Evolutionary conservation across 1,284 basidiomycete species (phyloP).

Genomic region (Apiotrichum montevideense): DNA sequence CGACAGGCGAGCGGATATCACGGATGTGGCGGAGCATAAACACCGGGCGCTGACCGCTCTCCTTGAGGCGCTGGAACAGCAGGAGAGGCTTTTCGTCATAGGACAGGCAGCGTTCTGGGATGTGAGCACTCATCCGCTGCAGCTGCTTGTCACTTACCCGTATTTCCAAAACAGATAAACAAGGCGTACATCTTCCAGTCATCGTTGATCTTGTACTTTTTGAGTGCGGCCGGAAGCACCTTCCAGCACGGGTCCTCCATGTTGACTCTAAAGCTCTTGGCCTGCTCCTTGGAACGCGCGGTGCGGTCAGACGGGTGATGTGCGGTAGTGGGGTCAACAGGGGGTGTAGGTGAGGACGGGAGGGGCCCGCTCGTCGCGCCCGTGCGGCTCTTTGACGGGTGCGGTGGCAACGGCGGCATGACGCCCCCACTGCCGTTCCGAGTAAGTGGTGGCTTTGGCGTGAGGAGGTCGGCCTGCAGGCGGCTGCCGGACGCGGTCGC

Average conservation of each 20-base stretch:
- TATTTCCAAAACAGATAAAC: constrained; percentile 94
- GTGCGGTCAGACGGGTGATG: constrained; percentile 14
- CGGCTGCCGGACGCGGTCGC: neutral
- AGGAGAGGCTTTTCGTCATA: constrained; percentile 97
- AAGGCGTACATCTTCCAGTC: constrained; percentile 98
- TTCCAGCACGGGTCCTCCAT: constrained; percentile 98
- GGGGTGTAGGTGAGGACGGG: constrained; percentile 13
- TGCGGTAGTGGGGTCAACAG: constrained; percentile 7
- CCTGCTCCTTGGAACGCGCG: constrained; percentile 30
- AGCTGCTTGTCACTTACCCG: constrained; percentile 54
- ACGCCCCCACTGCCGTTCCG: neutral
- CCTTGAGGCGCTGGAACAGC: constrained; percentile 95
- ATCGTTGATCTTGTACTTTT: constrained; percentile 98
- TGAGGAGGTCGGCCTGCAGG: neutral
- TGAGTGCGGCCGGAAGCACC: constrained; percentile 91
- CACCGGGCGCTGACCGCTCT: constrained; percentile 92
- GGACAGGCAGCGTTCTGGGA: constrained; percentile 80
- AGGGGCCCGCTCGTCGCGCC: constrained; percentile 8
- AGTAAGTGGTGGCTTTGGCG: constrained; percentile 5
- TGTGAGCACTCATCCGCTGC: constrained; percentile 10
- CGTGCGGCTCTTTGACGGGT: neutral
- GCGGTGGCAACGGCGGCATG: neutral
- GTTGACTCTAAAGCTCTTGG: constrained; percentile 55
- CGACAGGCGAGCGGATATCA: constrained; percentile 94
- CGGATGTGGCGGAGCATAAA: constrained; percentile 96